A percentile compares a stretch with the other conserved stretches of the same genome.
phyloP scores from a whole-genome alignment of 2,329 filamentous ascomycete genomes.

The Cladosporium sp. region DNA sequence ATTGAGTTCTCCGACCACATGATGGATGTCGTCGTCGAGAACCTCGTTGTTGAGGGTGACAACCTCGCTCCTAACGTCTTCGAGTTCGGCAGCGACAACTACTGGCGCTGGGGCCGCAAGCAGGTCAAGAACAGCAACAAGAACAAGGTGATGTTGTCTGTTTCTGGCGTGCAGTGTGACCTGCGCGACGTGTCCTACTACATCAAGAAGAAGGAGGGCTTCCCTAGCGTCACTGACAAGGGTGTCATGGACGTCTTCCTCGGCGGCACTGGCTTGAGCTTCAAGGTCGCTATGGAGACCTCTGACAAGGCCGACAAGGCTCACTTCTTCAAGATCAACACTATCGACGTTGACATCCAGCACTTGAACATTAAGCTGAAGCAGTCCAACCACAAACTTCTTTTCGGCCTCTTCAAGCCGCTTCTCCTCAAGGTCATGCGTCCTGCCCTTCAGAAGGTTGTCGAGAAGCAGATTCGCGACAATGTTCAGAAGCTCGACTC shows the following conservation, averaged over 20 bases:
- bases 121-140: conserved; percentile 76
- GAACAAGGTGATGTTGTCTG: conserved; percentile 81
- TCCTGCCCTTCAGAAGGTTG: conserved; percentile 79
- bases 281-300: conserved; percentile 85
- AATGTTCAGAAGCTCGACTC: conserved; percentile 74
- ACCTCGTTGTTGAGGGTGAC: conserved; percentile 91
- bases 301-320: conserved; percentile 72
- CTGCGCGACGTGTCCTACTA: conserved; percentile 87
- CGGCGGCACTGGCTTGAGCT: conserved; percentile 82
- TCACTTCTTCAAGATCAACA: conserved; percentile 93
- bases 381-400: conserved; percentile 90
- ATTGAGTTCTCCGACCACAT: conserved; percentile 87
- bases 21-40: conserved; percentile 89
- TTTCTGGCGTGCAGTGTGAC: conserved; percentile 90
- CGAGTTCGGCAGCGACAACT: conserved; percentile 88
- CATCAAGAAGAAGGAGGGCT: conserved; percentile 91
- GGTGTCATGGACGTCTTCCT: conserved; percentile 88
- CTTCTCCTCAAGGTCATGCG: conserved; percentile 80
- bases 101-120: conserved; percentile 93
- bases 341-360: conserved; percentile 48
- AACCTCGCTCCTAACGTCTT: conserved; percentile 93
- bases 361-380: conserved; percentile 72
- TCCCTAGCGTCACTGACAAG: conserved; percentile 81
- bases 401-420: conserved; percentile 85
- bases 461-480: conserved; percentile 87